These are phyloP conservation scores for Cyberlindnera americana DNA, from an alignment of 805 yeast genomes.

Conservation along the genomic window DNA sequence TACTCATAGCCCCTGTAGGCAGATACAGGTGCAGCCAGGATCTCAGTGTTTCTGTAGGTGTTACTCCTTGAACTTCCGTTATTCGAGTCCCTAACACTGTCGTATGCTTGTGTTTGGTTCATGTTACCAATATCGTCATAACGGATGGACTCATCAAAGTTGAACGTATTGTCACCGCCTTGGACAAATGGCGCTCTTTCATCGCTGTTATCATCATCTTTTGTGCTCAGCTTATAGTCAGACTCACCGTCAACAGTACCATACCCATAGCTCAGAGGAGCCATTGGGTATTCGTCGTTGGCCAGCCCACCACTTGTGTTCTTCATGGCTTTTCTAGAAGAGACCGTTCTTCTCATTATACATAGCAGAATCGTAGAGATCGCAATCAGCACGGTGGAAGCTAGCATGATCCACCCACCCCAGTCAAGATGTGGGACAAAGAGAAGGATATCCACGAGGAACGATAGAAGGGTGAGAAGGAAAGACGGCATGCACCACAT, in stretches of 20 bases:
- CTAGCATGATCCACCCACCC: conserved; percentile 82
- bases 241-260: conserved; percentile 28
- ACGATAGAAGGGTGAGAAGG: conserved; percentile 64
- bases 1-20: conserved; percentile 23
- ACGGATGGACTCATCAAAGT: conserved; percentile 15
- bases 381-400: conserved; percentile 63
- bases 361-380: conserved; percentile 64
- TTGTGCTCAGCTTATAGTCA: conserved; percentile 9
- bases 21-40: conserved; percentile 20
- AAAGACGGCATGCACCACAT: conserved; percentile 66
- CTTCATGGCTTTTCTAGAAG: conserved; percentile 28
- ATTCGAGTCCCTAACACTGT: conserved; percentile 20
- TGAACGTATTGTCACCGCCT: conserved; percentile 11
- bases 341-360: conserved; percentile 64
- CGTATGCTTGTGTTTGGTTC: conserved; percentile 20
- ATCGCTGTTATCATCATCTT: conserved; percentile 19
- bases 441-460: conserved; percentile 75
- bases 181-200: conserved; percentile 20
- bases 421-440: conserved; percentile 74
- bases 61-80: conserved; percentile 11
- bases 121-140: conserved; percentile 19
- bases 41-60: conserved; percentile 10
- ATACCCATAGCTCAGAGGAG: conserved; percentile 25
- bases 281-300: conserved; percentile 24
- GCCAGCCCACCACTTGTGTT: conserved; percentile 11